Conservation (phyloP, 345 rosid species). For the Eucalyptus cloeziana region DNA sequence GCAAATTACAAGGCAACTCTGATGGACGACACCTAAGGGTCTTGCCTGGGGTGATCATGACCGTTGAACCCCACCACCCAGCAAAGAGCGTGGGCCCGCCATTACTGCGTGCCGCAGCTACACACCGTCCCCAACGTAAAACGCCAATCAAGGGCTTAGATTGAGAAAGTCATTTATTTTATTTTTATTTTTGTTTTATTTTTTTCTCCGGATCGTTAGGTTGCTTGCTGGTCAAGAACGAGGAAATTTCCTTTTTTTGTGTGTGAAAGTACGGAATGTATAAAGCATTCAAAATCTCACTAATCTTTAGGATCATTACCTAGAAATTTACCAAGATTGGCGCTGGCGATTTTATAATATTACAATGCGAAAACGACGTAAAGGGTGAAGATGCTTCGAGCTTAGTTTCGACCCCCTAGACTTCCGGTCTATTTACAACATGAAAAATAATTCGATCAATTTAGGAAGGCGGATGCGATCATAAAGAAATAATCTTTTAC, state of each 20-base stretch:
- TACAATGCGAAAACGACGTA: neutral
- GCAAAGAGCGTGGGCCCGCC: neutral
- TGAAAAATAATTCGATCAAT: neutral
- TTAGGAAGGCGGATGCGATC: fast-evolving
- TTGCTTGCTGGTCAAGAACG: neutral
- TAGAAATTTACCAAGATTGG: neutral
- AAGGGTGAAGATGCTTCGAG: fast-evolving
- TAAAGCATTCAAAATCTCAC: neutral
- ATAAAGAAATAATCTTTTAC: neutral
- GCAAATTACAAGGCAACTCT: neutral
- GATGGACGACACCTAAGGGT: neutral
- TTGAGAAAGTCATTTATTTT: neutral
- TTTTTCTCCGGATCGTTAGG: neutral
- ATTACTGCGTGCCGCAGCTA: neutral
- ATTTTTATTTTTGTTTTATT: neutral
- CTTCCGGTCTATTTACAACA: neutral
- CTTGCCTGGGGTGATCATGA: neutral
- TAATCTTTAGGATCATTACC: neutral
- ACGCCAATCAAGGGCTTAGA: neutral
- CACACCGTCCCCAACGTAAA: neutral
- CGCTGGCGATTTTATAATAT: neutral
- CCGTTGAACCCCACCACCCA: neutral
- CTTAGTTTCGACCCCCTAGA: neutral
- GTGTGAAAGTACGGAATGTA: neutral
- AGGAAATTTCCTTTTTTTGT: neutral